A percentile compares a stretch with the other conserved stretches of the same genome.
Conservation (phyloP, 306 rosid genomes). For the Quercus cerris region DNA sequence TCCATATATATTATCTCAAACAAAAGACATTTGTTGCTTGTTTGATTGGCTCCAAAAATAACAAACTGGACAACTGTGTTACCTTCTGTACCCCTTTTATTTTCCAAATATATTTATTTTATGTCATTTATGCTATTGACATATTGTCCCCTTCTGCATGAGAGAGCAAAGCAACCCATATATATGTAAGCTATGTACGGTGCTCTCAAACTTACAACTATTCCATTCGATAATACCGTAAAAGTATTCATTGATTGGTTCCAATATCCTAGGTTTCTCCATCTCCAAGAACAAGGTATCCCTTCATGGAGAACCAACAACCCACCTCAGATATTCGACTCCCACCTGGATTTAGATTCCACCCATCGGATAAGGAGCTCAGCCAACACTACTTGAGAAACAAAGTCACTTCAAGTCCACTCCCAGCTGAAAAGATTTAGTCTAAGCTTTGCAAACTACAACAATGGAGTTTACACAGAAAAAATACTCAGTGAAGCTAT, state of each 20-base stretch:
- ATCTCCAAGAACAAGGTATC: slow-evolving; percentile 9
- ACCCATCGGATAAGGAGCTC: slow-evolving; percentile 81
- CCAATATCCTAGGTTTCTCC: slow-evolving; percentile 42
- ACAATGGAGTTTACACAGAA: no score
- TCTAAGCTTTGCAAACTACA: no score
- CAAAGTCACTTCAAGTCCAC: slow-evolving; percentile 55
- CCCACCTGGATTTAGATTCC: slow-evolving; percentile 84
- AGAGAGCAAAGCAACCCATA: slow-evolving; percentile 15
- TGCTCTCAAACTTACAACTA: slow-evolving; percentile 32
- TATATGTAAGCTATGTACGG: slow-evolving; percentile 45
- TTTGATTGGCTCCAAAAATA: slow-evolving; percentile 5
- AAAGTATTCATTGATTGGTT: background rate
- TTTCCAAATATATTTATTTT: background rate
- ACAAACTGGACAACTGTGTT: slow-evolving; percentile 25
- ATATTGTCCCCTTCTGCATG: slow-evolving; percentile 42
- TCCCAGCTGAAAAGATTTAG: no score
- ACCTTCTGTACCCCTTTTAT: slow-evolving; percentile 24
- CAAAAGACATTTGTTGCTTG: background rate
- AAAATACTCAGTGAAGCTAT: no score
- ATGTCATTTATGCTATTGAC: no score
- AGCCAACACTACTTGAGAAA: slow-evolving; percentile 63
- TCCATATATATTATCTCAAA: background rate
- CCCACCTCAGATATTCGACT: slow-evolving; percentile 46
- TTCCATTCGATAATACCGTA: slow-evolving; percentile 41
- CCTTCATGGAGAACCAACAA: slow-evolving; percentile 38